phyloP scores from a whole-genome alignment of 2,329 filamentous ascomycete genomes.

The Neonectria sp. region DNA sequence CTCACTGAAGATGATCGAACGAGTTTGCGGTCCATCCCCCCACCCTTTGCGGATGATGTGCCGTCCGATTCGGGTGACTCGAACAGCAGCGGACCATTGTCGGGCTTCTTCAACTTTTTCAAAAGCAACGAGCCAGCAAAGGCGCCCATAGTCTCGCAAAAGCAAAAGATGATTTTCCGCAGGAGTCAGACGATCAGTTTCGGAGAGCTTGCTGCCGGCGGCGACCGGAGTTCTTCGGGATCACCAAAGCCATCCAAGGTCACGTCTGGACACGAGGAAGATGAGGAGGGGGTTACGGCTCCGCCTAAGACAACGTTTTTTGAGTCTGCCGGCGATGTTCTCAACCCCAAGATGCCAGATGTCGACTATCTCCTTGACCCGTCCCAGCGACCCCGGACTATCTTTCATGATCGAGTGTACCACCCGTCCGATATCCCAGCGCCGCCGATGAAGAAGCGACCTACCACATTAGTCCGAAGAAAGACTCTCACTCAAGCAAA shows the following conservation, averaged over 20 bases:
- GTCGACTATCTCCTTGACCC: slow-evolving; percentile 89
- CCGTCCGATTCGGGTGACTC: slow-evolving; percentile 48
- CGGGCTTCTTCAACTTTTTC: slow-evolving; percentile 82
- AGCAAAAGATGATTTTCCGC: slow-evolving; percentile 80
- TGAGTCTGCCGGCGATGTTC: slow-evolving; percentile 91
- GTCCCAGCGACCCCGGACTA: slow-evolving; percentile 84
- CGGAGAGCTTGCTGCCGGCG: slow-evolving; percentile 29
- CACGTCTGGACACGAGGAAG: slow-evolving; percentile 67
- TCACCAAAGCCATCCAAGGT: slow-evolving; percentile 53
- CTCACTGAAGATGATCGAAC: slow-evolving; percentile 77
- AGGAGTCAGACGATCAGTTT: slow-evolving; percentile 79
- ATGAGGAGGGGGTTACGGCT: slow-evolving; percentile 68
- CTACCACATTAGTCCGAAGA: slow-evolving; percentile 54
- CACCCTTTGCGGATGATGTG: slow-evolving; percentile 45
- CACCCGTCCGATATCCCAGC: slow-evolving; percentile 93
- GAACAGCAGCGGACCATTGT: slow-evolving; percentile 66
- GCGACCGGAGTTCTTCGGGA: slow-evolving; percentile 21
- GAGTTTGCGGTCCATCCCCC: slow-evolving; percentile 65
- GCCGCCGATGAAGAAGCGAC: slow-evolving; percentile 75
- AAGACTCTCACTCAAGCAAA: slow-evolving; percentile 49
- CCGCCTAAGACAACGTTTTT: slow-evolving; percentile 95
- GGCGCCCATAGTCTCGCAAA: slow-evolving; percentile 65
- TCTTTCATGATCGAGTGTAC: slow-evolving; percentile 97
- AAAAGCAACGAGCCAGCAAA: slow-evolving; percentile 69
- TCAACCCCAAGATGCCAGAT: slow-evolving; percentile 90